phyloP scores from a whole-genome alignment of 352 stramenopile genomes.

The Halophytophthora polymorphica region DNA sequence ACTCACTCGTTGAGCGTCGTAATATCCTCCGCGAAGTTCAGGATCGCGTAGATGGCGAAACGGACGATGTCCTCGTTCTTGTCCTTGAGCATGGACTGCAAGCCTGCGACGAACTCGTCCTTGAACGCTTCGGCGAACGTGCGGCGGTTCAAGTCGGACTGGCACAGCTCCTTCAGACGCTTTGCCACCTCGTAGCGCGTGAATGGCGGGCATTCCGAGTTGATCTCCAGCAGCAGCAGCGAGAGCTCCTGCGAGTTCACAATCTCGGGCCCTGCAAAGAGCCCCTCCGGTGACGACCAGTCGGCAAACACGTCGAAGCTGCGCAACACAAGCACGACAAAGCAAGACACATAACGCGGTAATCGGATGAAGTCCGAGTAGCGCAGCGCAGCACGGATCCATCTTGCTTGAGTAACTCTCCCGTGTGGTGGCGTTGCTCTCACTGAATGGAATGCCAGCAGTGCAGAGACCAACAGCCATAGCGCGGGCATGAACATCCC shows the following conservation, averaged over 20 bases:
- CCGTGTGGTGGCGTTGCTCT: constrained; percentile 6
- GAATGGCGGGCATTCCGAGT: constrained; percentile 37
- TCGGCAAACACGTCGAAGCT: constrained; percentile 72
- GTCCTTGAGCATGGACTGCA: constrained; percentile 67
- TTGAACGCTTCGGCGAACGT: constrained; percentile 38
- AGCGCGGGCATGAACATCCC: constrained; percentile 15
- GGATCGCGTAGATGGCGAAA: constrained; percentile 70
- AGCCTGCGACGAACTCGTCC: constrained; percentile 44
- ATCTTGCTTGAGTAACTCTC: constrained; percentile 22
- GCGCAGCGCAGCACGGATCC: constrained; percentile 10
- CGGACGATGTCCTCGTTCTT: constrained; percentile 73
- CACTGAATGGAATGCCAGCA: constrained; percentile 9
- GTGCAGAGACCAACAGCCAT: constrained; percentile 4
- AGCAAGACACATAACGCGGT: constrained; percentile 3
- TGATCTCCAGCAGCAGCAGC: constrained; percentile 61
- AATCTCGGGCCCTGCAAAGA: constrained; percentile 39
- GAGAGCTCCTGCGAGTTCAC: constrained; percentile 53
- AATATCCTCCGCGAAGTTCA: constrained; percentile 63
- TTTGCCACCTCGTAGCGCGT: constrained; percentile 70
- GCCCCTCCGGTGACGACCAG: constrained; percentile 46
- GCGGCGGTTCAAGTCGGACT: constrained; percentile 47
- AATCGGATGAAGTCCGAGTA: constrained; percentile 9
- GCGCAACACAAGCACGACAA: constrained; percentile 12
- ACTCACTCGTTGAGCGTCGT: constrained; percentile 45
- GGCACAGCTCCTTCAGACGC: constrained; percentile 72